These are phyloP conservation scores for Plasmodium yoelii DNA, from an alignment of 169 alveolate genomes.

Conservation along the genomic window DNA sequence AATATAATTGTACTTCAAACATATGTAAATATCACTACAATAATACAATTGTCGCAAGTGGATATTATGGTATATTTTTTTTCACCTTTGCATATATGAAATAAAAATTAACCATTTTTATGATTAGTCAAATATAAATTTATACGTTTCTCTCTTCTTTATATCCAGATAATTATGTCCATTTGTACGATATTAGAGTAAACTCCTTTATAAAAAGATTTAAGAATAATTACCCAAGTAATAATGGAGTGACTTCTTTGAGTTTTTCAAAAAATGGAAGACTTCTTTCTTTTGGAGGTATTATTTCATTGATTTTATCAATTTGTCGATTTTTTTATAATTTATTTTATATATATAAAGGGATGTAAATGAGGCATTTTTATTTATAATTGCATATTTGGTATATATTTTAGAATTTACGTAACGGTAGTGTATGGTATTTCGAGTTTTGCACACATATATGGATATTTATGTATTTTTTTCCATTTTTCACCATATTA, in stretches of 20 bases:
- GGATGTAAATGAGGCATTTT: no score
- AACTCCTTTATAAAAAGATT: conserved; percentile 61
- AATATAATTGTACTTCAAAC: conserved; percentile 55
- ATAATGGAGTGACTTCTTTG: conserved; percentile 69
- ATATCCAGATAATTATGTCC: conserved; percentile 59
- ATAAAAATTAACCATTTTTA: not conserved
- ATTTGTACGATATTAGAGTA: conserved; percentile 55
- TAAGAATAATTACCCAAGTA: conserved; percentile 69
- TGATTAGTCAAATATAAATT: not conserved
- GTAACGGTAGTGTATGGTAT: not conserved
- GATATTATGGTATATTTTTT: conserved; percentile 46
- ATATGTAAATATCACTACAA: conserved; percentile 67
- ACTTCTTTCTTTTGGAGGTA: conserved; percentile 67
- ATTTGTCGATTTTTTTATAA: not conserved
- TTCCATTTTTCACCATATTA: not conserved
- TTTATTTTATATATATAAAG: not conserved
- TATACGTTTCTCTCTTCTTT: not conserved
- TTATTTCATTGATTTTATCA: conserved; percentile 8
- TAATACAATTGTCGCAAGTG: conserved; percentile 61
- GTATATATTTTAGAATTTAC: not conserved
- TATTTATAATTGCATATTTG: not conserved
- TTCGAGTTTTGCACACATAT: not conserved
- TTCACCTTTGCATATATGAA: not conserved
- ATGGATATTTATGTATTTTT: not conserved
- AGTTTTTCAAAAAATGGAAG: conserved; percentile 70